Evolutionary conservation across 2,329 filamentous ascomycete species (phyloP), one percentile per base, ranked within the genome.

Genomic region (Epichloe sibirici): DNA sequence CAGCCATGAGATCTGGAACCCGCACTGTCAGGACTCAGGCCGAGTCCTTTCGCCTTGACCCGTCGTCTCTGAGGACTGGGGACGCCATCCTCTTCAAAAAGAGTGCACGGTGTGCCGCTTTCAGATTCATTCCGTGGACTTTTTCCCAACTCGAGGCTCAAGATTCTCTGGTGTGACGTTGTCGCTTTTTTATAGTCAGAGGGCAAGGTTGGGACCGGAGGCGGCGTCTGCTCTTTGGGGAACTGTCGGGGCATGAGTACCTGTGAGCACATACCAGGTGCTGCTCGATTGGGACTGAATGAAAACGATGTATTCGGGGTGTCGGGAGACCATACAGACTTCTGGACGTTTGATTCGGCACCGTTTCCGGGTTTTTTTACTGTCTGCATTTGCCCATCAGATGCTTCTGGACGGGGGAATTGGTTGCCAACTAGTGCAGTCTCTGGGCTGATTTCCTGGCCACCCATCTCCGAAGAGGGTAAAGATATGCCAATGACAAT

Each of bases 401-500:
- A 17, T 23, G 21, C 25, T 48, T 52, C 31, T 17, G 44, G 42
- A n/a, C 44, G 51, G 40, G 23, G 38, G 48, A 52, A 42, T 3
- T 70, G 70, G 2, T 69, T 71, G 48, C 70, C 67, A 28, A 72
- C 61, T 8, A 69, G 64, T 15, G 73, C 71, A 3, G 72, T 79
- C 44, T 75, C 71, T n/a, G 77, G 76, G 52, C 74, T 78, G 62
- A 76, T 68, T 31, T 57, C 56, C 1, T 56, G 59, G 35, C 53
- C 56, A 40, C 55, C 55, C 11, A 61, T 55, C 21, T 65, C 62
- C 7, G 64, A 64, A 13, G 79, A 76, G 2, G 84, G 78, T 45
- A 88, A 70, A 13, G 79, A 76, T 49, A 89, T 81, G 12, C 85
- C 85, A 57, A 88, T 89, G 43, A 85, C 76, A 54, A 89, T 89